Base-by-base conservation (phyloP, 768 basidiomycete species). In the Leccinum broughii region DNA sequence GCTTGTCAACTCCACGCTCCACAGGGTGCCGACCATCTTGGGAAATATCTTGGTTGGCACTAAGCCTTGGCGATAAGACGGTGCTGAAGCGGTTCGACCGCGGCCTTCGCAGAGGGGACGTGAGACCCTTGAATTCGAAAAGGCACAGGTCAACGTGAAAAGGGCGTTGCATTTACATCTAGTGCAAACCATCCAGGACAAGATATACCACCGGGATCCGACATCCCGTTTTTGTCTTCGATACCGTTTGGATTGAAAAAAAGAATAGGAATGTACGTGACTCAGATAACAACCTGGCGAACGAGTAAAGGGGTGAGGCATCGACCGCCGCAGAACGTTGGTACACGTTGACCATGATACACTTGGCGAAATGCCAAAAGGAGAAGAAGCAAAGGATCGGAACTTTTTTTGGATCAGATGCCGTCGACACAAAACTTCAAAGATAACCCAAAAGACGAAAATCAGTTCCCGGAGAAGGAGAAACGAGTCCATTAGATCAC, bases 321-420 rank as follows among this genome's bases (percentile, higher is more conserved):
- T n/a, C 41, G n/a, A n/a, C 9, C 41, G 41, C 39, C 9, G 39
- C 39, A 41, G 39, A 63, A 62, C 65, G 49, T 44, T 69, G 48
- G 67, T 72, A 72, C 71, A 72, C n/a, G 58, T 60, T 61, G 41
- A 64, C 22, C 54, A 70, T 66, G 49, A 60, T 72, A 66, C 66
- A 66, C 51, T 4, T 13, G 3, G 13, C 56, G 56, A 57, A 54
- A 63, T 57, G 51, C 37, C 46, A 39, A 61, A 58, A 35, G 26
- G 14, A 59, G 48, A 52, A 46, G 44, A 15, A 49, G 48, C 6
- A 49, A 49, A 24, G 6, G 4, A 24, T 13, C 7, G 13, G 4
- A n/a, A n/a, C 41, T 41, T 41, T 41, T 17, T n/a, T 9, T n/a
- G 32, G 11, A 15, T 4, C 2, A 48, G 13, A 24, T 49, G 22